Evolutionary conservation across 2,329 filamentous ascomycete genomes (phyloP), one percentile per base, ranked within the genome.

Genomic region (Didymellaceae sp.): DNA sequence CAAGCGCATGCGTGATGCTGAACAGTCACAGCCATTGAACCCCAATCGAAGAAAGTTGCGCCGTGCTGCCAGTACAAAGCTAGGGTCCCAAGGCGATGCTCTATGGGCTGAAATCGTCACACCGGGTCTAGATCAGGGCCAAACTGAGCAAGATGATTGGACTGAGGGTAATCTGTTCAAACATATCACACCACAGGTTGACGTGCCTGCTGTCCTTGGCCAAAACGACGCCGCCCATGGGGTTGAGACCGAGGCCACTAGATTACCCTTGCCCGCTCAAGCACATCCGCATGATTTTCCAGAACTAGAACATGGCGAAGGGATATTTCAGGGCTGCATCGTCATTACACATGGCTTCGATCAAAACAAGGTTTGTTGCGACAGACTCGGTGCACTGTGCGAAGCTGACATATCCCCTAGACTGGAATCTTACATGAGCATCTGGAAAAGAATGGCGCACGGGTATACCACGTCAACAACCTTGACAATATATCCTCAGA

Each of bases 41-140:
- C 63, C 66, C 4, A 61, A 62, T 20, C 84, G 85, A 55, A 84
- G 91, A 59, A 97, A 97, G 75, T 75, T 99, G 59, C 86, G 94
- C 59, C 88, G 92, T 64, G 91, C 90, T 5, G 89, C 92, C 17
- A 97, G 92, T 72, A 86, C 88, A 67, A 93, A 91, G 70, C 77
- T 97, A 24, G 86, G 82, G 50, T 88, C 82, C 40, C 91, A 97
- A 65, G 88, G 86, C 59, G 86, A 92, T 62, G 86, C 85, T 21
- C 81, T 97, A n/a, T 97, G 93, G 93, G 88, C 88, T 5, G 90
- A 95, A 63, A 95, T 99, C 52, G 82, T 94, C 18, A 85, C 65
- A 33, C 66, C 56, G 6, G 63, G 65, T 45, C 59, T 66, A 37
- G 61, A 68, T 14, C 60, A 44, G 34, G 62, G 55, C 32, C 56